phyloP scores from a whole-genome alignment of 192 early-diverging fungal species.

The Ramicandelaber brevisporus region DNA sequence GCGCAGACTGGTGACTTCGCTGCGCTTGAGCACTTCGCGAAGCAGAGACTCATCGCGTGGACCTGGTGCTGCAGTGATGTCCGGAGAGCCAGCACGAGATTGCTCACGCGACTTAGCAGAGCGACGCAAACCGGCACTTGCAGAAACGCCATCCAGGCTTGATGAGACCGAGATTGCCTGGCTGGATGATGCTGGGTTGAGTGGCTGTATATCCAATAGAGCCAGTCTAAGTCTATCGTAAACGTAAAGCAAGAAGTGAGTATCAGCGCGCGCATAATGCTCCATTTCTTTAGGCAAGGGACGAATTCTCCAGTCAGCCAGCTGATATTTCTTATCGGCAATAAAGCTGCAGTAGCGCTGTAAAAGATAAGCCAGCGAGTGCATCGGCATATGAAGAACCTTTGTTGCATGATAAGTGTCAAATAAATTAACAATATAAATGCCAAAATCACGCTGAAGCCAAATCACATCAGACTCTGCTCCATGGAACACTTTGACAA shows the following conservation, averaged over 20 bases:
- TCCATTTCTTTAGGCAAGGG: constrained; percentile 83
- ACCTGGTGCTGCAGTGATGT: constrained; percentile 4
- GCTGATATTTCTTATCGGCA: constrained; percentile 83
- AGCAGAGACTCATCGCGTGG: constrained; percentile 18
- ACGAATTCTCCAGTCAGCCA: constrained; percentile 94
- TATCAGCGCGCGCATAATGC: constrained; percentile 76
- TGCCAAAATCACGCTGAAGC: constrained; percentile 92
- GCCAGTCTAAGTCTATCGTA: constrained; percentile 82
- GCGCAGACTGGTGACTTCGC: constrained; percentile 35
- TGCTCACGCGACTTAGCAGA: constrained; percentile 6
- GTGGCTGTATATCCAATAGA: constrained; percentile 32
- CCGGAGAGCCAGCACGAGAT: constrained; percentile 27
- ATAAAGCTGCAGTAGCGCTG: constrained; percentile 46
- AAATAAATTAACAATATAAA: constrained; percentile 89
- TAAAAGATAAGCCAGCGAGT: constrained; percentile 64
- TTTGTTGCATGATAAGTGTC: constrained; percentile 90
- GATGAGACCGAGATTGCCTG: no score
- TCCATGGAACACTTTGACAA: constrained; percentile 87
- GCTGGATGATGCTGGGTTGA: background rate
- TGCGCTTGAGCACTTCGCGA: constrained; percentile 29
- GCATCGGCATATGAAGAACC: constrained; percentile 49
- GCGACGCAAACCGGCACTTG: no score
- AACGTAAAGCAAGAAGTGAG: constrained; percentile 87
- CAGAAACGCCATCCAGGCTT: no score
- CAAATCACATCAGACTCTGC: constrained; percentile 88